phyloP scores from a whole-genome alignment of 192 early-diverging fungal genomes.

The Linnemannia zychae region DNA sequence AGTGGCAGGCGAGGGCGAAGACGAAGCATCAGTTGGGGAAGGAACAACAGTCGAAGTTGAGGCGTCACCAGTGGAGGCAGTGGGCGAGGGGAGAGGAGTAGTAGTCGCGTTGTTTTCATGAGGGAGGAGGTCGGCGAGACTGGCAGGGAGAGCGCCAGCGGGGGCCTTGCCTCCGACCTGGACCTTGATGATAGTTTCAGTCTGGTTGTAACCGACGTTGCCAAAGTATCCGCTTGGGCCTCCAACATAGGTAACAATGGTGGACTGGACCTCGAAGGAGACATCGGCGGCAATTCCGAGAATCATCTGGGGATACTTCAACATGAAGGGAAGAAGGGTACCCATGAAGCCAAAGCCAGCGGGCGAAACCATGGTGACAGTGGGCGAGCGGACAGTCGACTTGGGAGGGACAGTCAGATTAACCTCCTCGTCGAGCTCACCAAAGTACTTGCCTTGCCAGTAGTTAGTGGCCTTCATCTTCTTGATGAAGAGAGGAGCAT shows the following conservation, averaged over 20 bases:
- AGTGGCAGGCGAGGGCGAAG: neutral
- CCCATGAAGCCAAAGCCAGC: slow-evolving; percentile 37
- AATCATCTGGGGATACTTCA: slow-evolving; percentile 23
- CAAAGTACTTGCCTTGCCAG: slow-evolving; percentile 61
- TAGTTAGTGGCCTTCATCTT: slow-evolving; percentile 55
- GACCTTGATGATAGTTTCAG: slow-evolving; percentile 41
- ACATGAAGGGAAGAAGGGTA: slow-evolving; percentile 40
- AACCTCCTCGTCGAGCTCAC: slow-evolving; percentile 62
- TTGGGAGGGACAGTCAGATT: slow-evolving; percentile 42
- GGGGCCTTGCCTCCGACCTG: slow-evolving; percentile 36
- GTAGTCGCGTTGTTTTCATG: neutral
- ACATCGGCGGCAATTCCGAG: slow-evolving; percentile 26
- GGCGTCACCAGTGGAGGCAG: neutral
- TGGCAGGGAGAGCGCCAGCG: neutral
- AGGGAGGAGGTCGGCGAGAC: slow-evolving; percentile 4
- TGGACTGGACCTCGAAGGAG: slow-evolving; percentile 46
- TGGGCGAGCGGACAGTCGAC: slow-evolving; percentile 32
- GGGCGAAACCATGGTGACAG: slow-evolving; percentile 49
- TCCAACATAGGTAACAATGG: slow-evolving; percentile 37
- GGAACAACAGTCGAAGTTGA: neutral
- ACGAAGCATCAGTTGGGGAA: neutral
- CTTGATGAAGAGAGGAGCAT: slow-evolving; percentile 61
- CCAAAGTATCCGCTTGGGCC: slow-evolving; percentile 33
- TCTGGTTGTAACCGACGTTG: slow-evolving; percentile 36
- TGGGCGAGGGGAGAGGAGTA: neutral